Evolutionary conservation across 768 basidiomycete genomes (phyloP).

Genomic region (Leccinum sublutescens): DNA sequence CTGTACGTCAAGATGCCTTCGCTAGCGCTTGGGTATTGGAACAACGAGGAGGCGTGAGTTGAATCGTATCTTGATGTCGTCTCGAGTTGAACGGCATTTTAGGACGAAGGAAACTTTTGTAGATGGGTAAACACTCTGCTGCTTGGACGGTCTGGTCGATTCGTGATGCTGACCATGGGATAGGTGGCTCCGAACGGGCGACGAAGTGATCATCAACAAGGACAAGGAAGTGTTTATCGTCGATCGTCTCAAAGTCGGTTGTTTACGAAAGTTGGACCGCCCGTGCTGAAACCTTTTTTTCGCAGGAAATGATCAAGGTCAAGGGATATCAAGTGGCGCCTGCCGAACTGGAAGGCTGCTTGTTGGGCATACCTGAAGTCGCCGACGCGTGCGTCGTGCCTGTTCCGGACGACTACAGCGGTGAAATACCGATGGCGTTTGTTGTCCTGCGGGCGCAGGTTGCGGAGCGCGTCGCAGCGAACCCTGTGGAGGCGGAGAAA

Average conservation of each 20-base stretch:
- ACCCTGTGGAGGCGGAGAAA: conserved; percentile 28
- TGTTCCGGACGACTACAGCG: conserved; percentile 65
- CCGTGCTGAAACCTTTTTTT: conserved; percentile 8
- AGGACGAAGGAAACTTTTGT: conserved; percentile 70
- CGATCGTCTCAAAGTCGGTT: conserved; percentile 58
- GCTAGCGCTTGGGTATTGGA: conserved; percentile 45
- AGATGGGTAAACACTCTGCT: conserved; percentile 47
- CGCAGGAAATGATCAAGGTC: conserved; percentile 65
- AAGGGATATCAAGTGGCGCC: conserved; percentile 74
- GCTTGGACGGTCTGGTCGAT: neutral
- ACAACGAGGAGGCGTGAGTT: conserved; percentile 61
- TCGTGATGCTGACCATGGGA: neutral
- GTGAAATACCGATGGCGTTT: conserved; percentile 71
- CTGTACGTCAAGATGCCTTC: conserved; percentile 46
- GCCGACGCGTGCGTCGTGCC: conserved; percentile 64
- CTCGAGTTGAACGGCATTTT: neutral
- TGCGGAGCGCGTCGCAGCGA: conserved; percentile 31
- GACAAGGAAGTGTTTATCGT: conserved; percentile 58
- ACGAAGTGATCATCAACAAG: conserved; percentile 55
- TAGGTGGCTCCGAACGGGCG: conserved; percentile 71
- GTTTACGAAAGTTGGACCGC: neutral
- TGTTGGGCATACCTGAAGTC: conserved; percentile 60
- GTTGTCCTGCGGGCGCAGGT: conserved; percentile 51
- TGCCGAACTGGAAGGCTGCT: conserved; percentile 66
- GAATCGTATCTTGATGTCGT: neutral